Conservation (phyloP, 768 basidiomycete genomes). For the Amanita rimosa region DNA sequence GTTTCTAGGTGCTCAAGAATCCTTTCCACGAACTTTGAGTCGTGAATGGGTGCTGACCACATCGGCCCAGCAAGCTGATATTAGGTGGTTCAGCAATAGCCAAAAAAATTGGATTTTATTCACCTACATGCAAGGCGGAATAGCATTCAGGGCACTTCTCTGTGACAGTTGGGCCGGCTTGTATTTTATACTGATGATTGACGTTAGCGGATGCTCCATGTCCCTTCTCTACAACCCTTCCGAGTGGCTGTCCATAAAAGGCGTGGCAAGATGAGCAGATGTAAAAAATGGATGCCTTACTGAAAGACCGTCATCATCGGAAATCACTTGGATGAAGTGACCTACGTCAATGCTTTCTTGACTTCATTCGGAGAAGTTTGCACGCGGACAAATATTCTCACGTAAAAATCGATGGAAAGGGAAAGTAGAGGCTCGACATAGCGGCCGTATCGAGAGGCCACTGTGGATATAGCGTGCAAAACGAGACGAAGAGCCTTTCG, state of each 20-base stretch:
- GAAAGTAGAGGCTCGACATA: slow-evolving; percentile 84
- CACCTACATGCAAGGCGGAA: slow-evolving; percentile 57
- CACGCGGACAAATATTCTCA: slow-evolving; percentile 81
- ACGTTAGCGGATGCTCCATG: slow-evolving; percentile 42
- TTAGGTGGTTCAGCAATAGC: neutral
- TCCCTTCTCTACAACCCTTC: slow-evolving; percentile 53
- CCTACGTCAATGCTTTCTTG: slow-evolving; percentile 71
- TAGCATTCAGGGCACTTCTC: slow-evolving; percentile 78
- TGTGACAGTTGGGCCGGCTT: slow-evolving; percentile 52
- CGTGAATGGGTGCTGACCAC: slow-evolving; percentile 89
- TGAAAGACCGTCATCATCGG: slow-evolving; percentile 20
- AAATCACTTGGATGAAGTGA: slow-evolving; percentile 7
- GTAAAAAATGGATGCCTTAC: slow-evolving; percentile 80
- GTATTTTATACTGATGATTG: slow-evolving; percentile 63
- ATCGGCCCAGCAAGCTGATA: slow-evolving; percentile 84
- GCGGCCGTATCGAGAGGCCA: slow-evolving; percentile 87
- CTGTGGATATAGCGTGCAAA: slow-evolving; percentile 74
- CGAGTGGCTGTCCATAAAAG: slow-evolving; percentile 78
- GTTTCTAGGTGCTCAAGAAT: slow-evolving; percentile 64
- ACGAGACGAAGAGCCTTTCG: slow-evolving; percentile 80
- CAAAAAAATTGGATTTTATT: neutral
- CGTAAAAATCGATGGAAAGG: slow-evolving; percentile 95
- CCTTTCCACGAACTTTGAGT: slow-evolving; percentile 58
- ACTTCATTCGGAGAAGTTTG: slow-evolving; percentile 68
- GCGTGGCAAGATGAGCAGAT: slow-evolving; percentile 79